Evolutionary conservation across 805 yeast genomes (phyloP).

Genomic region (Saccharomycopsis vini): DNA sequence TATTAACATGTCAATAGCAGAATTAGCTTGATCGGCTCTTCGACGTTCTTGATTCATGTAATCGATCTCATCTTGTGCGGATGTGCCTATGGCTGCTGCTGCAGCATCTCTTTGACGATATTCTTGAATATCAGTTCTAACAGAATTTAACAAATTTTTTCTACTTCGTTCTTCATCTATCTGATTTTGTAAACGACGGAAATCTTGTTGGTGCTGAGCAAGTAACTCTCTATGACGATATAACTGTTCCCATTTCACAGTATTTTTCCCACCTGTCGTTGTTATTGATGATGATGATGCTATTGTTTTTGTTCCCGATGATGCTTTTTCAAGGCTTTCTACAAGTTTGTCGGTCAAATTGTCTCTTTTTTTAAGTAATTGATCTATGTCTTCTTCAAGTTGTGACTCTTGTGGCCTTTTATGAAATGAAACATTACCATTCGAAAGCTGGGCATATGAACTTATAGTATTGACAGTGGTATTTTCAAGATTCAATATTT

Average conservation of each 20-base stretch:
- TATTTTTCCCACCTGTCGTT: too few species aligned
- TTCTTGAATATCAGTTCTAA: conserved; percentile 69
- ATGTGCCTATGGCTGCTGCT: conserved; percentile 18
- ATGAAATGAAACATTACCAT: conserved; percentile 1
- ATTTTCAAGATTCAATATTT: conserved; percentile 14
- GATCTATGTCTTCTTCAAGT: conserved; percentile 1
- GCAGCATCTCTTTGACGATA: conserved; percentile 39
- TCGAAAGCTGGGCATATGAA: not conserved
- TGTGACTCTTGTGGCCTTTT: conserved; percentile 7
- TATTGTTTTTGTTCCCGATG: conserved; percentile 37
- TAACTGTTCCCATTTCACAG: conserved; percentile 72
- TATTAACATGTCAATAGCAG: conserved; percentile 68
- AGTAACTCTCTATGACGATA: conserved; percentile 73
- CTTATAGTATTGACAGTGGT: conserved; percentile 14
- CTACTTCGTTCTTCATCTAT: conserved; percentile 71
- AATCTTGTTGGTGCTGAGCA: conserved; percentile 59
- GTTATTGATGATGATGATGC: conserved; percentile 47
- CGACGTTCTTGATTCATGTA: conserved; percentile 72
- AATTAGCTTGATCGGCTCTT: conserved; percentile 64
- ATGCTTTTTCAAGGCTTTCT: conserved; percentile 38
- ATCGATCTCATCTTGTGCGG: conserved; percentile 42
- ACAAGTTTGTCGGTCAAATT: conserved; percentile 13
- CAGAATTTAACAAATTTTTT: conserved; percentile 62
- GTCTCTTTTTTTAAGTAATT: conserved; percentile 12
- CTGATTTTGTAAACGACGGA: conserved; percentile 45